Evolutionary conservation across 176 grass and related monocot species (phyloP), one percentile per base, ranked within the genome.

Genomic region (Dactylis glomerata): DNA sequence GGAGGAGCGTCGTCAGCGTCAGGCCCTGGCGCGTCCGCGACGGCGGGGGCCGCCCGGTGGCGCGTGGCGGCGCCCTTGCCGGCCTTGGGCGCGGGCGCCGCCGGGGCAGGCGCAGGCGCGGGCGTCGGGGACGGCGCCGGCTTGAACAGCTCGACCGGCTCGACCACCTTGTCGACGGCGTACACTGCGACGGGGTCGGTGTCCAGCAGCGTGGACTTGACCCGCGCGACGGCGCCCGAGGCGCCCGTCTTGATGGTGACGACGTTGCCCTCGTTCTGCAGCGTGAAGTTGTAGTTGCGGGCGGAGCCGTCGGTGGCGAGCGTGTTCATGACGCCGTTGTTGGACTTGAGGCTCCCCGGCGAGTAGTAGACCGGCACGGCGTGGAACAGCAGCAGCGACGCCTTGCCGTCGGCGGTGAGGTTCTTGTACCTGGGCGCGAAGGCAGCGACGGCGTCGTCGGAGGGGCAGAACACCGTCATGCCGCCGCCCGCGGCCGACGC

Each of bases 271-370:
- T 87, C 78, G 67, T 92, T 97, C 87, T 97, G 94, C 23, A 97
- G 38, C 10, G 94, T 97, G 74, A 97, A 88, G 65, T 97, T 97
- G 80, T 75, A 97, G 80, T 92, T 92, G 16, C 78, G 70, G 44
- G 87, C 83, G 68, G 91, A 40, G 84, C 91, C 91, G 64, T 93
- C 94, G 65, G 94, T 93, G 66, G 94, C 94, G 40, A 97, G 94
- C 24, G 91, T 97, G 84, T 93, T 97, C 89, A 97, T 91, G 45
- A 91, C 91, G 51, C 94, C 94, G 30, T 97, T 97, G 89, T 85
- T 93, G 54, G 94, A 86, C 77, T 93, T 86, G 68, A 97, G 91
- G 52, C 77, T 74, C 9, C 68, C 64, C 50, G 80, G 41, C 5
- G 94, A 90, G 89, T 88, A 93, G 83, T 93, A 93, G 12, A 97